Conservation (phyloP, 2,329 filamentous ascomycete genomes). For the Penicillium psychrosexuale region DNA sequence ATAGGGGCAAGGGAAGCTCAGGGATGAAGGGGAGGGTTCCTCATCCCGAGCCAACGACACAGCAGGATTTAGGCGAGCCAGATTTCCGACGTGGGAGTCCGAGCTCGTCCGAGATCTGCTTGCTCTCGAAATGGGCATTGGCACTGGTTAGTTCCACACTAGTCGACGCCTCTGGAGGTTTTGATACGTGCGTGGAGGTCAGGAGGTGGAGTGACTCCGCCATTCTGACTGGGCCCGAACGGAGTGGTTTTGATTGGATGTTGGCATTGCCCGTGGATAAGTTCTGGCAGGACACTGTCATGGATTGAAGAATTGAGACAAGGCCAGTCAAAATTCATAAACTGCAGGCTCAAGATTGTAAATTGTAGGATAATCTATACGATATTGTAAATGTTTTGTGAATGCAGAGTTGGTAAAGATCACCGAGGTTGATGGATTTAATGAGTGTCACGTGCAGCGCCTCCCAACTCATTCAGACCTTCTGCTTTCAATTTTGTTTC, state of each 20-base stretch:
- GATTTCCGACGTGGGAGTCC: constrained; percentile 30
- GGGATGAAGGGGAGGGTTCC: constrained; percentile 9
- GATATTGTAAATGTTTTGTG: neutral
- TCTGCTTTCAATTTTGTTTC: neutral
- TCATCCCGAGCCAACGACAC: constrained; percentile 28
- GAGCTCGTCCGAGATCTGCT: constrained; percentile 36
- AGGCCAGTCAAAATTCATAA: neutral
- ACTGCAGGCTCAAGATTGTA: neutral
- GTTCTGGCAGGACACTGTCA: neutral
- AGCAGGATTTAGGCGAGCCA: constrained; percentile 26
- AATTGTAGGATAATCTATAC: neutral
- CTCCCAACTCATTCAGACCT: neutral
- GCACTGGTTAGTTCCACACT: neutral
- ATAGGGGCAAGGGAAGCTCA: constrained; percentile 17
- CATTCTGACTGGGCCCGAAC: neutral
- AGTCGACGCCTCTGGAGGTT: neutral
- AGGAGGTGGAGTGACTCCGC: neutral
- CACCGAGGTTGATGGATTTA: neutral
- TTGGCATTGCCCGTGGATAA: neutral
- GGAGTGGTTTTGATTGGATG: neutral
- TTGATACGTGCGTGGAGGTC: neutral
- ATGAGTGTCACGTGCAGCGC: neutral
- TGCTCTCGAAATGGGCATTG: neutral
- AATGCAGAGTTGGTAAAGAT: neutral
- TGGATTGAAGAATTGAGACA: neutral